Evolutionary conservation across 345 rosid species (phyloP).

Genomic region (Viola odorata): DNA sequence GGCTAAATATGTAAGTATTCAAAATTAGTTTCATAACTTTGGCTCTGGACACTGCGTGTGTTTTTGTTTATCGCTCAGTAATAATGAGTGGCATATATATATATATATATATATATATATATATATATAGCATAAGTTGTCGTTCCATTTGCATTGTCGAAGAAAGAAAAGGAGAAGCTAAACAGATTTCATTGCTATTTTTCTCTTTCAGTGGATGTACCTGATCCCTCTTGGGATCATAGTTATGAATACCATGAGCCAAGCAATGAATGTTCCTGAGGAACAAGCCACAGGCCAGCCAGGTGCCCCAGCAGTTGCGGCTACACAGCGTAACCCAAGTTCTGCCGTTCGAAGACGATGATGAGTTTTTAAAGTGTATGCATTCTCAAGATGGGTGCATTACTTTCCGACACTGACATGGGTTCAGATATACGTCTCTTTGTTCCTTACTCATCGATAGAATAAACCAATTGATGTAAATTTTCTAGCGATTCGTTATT

Average conservation of each 20-base stretch:
- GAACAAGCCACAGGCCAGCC: conserved; percentile 52
- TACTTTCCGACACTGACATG: too few species aligned
- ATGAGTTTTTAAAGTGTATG: conserved; percentile 1
- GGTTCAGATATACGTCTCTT: background rate
- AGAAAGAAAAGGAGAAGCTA: background rate
- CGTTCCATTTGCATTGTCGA: background rate
- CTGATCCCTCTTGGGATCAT: conserved; percentile 83
- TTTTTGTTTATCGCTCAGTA: background rate
- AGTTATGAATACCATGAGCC: conserved; percentile 89
- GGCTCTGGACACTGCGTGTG: background rate
- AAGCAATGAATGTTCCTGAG: conserved; percentile 85
- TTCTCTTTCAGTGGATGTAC: conserved; percentile 80
- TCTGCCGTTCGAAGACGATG: conserved; percentile 60
- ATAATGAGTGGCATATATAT: background rate
- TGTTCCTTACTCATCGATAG: background rate
- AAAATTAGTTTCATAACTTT: background rate
- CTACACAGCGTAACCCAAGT: conserved; percentile 36
- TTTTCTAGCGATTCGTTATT: conserved; percentile 1
- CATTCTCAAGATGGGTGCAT: background rate
- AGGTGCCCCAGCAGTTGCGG: conserved; percentile 40
- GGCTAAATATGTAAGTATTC: conserved; percentile 87
- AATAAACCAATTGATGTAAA: background rate
- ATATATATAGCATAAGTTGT: too few species aligned
- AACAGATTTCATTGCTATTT: background rate
- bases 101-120: background rate